phyloP scores from a whole-genome alignment of 2,329 filamentous ascomycete species.

The Ophiostoma novo-ulmi region DNA sequence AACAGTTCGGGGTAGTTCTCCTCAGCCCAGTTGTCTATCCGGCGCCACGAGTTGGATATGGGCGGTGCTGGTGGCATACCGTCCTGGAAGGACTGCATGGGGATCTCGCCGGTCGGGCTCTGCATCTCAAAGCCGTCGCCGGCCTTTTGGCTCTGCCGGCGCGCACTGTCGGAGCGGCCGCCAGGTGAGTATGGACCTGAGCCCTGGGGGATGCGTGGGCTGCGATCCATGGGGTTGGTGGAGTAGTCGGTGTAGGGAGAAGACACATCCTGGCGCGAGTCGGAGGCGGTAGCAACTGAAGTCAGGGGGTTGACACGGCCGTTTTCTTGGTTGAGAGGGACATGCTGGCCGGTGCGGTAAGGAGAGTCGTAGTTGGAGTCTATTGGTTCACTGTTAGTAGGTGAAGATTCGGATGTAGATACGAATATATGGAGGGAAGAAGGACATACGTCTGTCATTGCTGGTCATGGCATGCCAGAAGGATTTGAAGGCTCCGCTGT shows the following conservation, averaged over 20 bases:
- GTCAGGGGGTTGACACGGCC: conserved; percentile 77
- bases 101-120: conserved; percentile 72
- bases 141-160: conserved; percentile 50
- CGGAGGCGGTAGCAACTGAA: conserved; percentile 80
- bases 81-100: conserved; percentile 92
- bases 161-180: conserved; percentile 71
- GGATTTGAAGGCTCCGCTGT: conserved; percentile 60
- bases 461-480: conserved; percentile 93
- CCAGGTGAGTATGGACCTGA: conserved; percentile 75
- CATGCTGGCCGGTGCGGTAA: conserved; percentile 83
- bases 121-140: conserved; percentile 66
- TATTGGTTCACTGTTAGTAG: conserved; percentile 35
- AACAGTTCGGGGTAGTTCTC: conserved; percentile 91
- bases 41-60: conserved; percentile 82
- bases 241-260: conserved; percentile 73
- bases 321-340: conserved; percentile 60
- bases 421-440: background rate
- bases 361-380: conserved; percentile 92
- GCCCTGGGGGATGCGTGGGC: conserved; percentile 17
- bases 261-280: conserved; percentile 79
- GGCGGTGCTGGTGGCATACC: conserved; percentile 86
- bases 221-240: conserved; percentile 30
- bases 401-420: background rate
- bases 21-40: conserved; percentile 91
- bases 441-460: conserved; percentile 59